Percentiles rank a stretch among this genome's conserved stretches.
Evolutionary conservation across 495 filamentous ascomycete species (phyloP).

Genomic region (Lasiosphaeria hispida): DNA sequence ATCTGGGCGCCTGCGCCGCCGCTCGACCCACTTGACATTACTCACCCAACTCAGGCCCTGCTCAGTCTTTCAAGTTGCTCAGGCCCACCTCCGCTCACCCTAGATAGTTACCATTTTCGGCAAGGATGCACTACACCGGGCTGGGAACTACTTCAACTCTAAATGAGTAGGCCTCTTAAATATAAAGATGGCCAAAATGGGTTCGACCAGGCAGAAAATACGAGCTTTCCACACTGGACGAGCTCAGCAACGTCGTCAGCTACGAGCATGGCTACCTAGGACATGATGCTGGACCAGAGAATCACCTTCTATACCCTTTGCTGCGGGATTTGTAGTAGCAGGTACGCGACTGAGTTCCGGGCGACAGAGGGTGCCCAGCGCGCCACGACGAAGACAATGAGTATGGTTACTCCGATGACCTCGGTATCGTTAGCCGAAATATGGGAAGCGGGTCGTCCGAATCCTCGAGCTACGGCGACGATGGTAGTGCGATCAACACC

Average conservation of each 20-base stretch:
- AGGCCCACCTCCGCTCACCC: too few relatives aligned
- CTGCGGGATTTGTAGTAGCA: not conserved
- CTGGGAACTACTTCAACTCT: too few relatives aligned
- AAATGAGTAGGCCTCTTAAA: too few relatives aligned
- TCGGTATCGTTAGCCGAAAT: not conserved
- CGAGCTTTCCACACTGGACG: not conserved
- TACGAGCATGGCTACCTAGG: not conserved
- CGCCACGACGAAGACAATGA: constrained; percentile 3
- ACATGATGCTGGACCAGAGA: constrained; percentile 1
- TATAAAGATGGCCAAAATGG: too few relatives aligned
- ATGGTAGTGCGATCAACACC: not conserved
- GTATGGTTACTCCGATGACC: not conserved
- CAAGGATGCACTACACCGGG: too few relatives aligned
- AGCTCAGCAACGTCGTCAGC: not conserved
- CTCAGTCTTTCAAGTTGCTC: too few relatives aligned
- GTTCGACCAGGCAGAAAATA: too few relatives aligned
- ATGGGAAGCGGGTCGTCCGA: not conserved
- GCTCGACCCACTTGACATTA: too few relatives aligned
- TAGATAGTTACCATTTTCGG: too few relatives aligned
- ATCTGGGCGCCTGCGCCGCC: too few relatives aligned
- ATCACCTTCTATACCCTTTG: not conserved
- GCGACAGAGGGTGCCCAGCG: constrained; percentile 1
- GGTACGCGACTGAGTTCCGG: constrained; percentile 1
- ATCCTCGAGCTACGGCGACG: not conserved
- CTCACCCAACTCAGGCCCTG: too few relatives aligned